These are phyloP conservation scores for Boletus pseudopeckii DNA, from an alignment of 768 basidiomycete species.

Conservation along the genomic window DNA sequence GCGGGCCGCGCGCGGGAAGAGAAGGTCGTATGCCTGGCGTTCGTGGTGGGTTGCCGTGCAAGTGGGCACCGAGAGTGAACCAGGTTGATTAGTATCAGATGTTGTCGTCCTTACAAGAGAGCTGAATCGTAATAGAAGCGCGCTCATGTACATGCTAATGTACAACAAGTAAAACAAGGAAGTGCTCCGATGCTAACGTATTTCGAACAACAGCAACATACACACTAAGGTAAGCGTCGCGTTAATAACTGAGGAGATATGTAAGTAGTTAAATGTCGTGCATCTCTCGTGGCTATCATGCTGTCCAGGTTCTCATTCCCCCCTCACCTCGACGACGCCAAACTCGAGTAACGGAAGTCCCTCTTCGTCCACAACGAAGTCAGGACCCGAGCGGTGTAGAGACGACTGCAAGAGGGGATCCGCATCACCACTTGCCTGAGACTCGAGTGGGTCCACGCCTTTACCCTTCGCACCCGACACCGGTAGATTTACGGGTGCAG, in stretches of 20 bases:
- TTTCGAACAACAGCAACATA: not conserved
- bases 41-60: too few relatives aligned
- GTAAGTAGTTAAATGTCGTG: not conserved
- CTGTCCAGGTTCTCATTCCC: not conserved
- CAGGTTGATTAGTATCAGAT: too few relatives aligned
- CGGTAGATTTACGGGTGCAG: not conserved
- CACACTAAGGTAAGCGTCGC: not conserved
- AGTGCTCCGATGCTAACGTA: not conserved
- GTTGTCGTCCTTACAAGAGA: not conserved
- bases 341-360: conserved; percentile 15
- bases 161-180: not conserved
- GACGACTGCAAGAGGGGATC: conserved; percentile 5
- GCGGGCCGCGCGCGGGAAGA: not conserved
- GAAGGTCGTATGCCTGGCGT: too few relatives aligned
- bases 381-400: too few relatives aligned
- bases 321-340: conserved; percentile 9
- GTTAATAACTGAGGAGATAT: conserved; percentile 1
- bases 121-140: not conserved
- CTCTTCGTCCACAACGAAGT: not conserved
- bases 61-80: too few relatives aligned
- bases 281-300: not conserved
- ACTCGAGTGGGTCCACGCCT: conserved; percentile 2
- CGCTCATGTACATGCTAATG: not conserved
- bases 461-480: conserved; percentile 18
- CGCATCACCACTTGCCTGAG: not conserved